A percentile compares a stretch with the other conserved stretches of the same genome.
These are phyloP conservation scores for Balamuthia mandrillaris DNA, from an alignment of 208 protist genomes.

Conservation along the genomic window DNA sequence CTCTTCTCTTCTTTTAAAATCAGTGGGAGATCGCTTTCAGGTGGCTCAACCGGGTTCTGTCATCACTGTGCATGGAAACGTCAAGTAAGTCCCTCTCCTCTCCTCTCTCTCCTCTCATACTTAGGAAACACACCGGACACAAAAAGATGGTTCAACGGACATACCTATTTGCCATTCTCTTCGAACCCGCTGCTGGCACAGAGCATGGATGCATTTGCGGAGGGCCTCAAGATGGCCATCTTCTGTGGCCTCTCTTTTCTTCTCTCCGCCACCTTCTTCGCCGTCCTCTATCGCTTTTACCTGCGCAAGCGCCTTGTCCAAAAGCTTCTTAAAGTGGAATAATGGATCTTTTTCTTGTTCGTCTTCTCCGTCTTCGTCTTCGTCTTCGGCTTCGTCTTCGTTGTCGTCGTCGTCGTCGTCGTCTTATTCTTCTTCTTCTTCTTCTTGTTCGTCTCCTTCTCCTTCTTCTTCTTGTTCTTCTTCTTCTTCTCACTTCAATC, in stretches of 20 bases:
- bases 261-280: background rate
- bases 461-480: background rate
- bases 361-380: too few relatives aligned
- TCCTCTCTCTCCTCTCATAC: background rate
- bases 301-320: constrained; percentile 15
- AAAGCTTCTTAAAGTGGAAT: constrained; percentile 30
- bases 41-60: background rate
- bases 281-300: constrained; percentile 11
- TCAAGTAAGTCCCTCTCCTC: background rate
- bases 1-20: too few relatives aligned
- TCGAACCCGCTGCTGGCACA: background rate
- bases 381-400: too few relatives aligned
- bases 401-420: background rate
- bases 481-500: background rate
- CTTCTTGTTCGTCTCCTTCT: background rate
- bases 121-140: background rate
- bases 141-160: background rate
- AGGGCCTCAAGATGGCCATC: background rate
- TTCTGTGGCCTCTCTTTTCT: background rate
- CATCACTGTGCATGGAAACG: constrained; percentile 18
- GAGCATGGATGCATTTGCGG: background rate
- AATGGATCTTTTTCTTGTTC: too few relatives aligned
- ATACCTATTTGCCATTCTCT: constrained; percentile 5
- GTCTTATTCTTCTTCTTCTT: background rate
- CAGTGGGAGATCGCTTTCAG: constrained; percentile 9